Evolutionary conservation across 2,329 filamentous ascomycete species (phyloP), one percentile per base, ranked within the genome.

Genomic region (Parascedosporium putredinis): DNA sequence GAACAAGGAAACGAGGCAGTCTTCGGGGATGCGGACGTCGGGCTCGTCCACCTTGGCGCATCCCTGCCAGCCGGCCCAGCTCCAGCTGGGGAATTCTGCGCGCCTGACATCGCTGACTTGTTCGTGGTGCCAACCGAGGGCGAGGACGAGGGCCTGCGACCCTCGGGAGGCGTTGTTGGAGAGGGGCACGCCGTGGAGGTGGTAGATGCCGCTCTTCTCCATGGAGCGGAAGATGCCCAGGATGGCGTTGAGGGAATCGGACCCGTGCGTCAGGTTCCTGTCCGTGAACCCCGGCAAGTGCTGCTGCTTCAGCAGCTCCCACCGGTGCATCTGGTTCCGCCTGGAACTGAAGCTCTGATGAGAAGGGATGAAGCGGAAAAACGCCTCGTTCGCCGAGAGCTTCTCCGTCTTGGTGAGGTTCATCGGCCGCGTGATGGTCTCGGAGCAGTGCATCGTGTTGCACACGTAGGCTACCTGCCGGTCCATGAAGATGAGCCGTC

Each of bases 11-110:
- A 34, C 12, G 18, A 34, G 10, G 33, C 33, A 34, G 33, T 34
- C 33, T 7, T 7, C 33, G 12, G 33, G 33, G 18, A n/a, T 16
- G 14, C 5, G 18, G 33, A 34, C 33, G 18, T 34, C 33, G 8
- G 33, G 33, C 33, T 34, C 33, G 18, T 34, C 18, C 14, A 34
- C 18, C 7, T 16, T 34, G 10, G 65, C 64, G 4, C 60, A 54
- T 12, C 64, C 64, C 16, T 58, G 56, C 64, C 64, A 66, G 2
- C 64, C 64, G 2, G 63, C 63, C 64, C 64, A 66, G 2, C 63
- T 63, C 64, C 64, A 66, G 51, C 64, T 66, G 7, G 64, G 64
- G 47, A 66, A 54, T 36, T 66, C 4, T 2, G 14, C 10, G 5
- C 33, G 47, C 52, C 16, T 47, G 48, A 1, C 22, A 62, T 57